These are phyloP conservation scores for Cajanus cajan DNA, from an alignment of 306 rosid genomes.

Conservation along the genomic window DNA sequence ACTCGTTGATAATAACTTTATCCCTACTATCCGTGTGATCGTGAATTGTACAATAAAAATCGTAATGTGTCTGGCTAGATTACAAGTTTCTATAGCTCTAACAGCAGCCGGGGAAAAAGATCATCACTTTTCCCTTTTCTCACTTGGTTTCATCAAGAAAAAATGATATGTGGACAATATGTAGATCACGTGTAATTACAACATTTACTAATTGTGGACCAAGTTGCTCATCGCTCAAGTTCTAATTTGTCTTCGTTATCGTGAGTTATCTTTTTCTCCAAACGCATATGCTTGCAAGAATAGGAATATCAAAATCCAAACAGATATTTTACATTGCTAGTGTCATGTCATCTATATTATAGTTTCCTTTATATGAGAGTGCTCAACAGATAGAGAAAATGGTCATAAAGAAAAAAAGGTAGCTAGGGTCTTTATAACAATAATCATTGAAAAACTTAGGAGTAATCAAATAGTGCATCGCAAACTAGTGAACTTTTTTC, in stretches of 20 bases:
- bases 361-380: not conserved
- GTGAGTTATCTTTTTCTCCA: not conserved
- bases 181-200: not conserved
- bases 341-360: not conserved
- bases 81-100: too few relatives aligned
- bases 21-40: too few relatives aligned
- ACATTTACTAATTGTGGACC: not conserved
- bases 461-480: not conserved
- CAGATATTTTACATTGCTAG: not conserved
- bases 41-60: too few relatives aligned
- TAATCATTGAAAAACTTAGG: not conserved
- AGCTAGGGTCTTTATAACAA: not conserved
- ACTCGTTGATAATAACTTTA: too few relatives aligned
- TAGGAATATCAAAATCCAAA: not conserved
- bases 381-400: not conserved
- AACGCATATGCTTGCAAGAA: not conserved
- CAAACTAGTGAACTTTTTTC: not conserved
- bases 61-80: too few relatives aligned
- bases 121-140: too few relatives aligned
- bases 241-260: not conserved
- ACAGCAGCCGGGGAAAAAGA: too few relatives aligned
- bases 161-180: not conserved
- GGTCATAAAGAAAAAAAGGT: not conserved
- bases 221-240: not conserved
- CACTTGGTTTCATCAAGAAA: not conserved